Percentiles rank a stretch among this genome's conserved stretches.
Conservation (phyloP, 2,329 filamentous ascomycete genomes). For the Sporothrix brasiliensis region DNA sequence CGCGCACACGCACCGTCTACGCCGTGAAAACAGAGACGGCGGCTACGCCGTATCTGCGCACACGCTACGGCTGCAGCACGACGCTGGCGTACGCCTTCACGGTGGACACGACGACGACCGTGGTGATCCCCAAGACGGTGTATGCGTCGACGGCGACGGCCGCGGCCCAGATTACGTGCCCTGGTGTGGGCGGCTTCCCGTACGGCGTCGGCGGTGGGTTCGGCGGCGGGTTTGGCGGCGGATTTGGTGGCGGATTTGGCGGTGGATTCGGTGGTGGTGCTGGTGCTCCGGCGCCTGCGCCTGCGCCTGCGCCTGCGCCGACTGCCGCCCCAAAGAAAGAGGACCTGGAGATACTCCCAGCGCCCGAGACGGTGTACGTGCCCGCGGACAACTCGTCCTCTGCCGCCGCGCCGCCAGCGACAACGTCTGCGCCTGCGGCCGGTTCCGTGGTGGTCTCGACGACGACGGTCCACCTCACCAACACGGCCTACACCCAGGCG, state of each 20-base stretch:
- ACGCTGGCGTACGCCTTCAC: constrained; percentile 34
- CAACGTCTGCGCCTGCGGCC: not conserved
- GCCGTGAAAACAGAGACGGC: constrained; percentile 33
- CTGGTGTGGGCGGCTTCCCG: constrained; percentile 29
- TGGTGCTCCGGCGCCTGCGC: not conserved
- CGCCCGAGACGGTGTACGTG: constrained; percentile 15
- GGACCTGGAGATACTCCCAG: not conserved
- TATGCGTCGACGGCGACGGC: constrained; percentile 32
- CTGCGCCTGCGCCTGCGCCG: not conserved
- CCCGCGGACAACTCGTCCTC: constrained; percentile 1
- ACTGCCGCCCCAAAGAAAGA: not conserved
- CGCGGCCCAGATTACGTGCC: constrained; percentile 32
- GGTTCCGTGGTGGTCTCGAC: constrained; percentile 38
- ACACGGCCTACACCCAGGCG: constrained; percentile 36
- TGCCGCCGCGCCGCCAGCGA: not conserved
- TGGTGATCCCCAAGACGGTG: constrained; percentile 29
- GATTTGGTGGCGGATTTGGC: not conserved
- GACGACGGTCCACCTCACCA: constrained; percentile 42
- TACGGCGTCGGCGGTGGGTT: constrained; percentile 35
- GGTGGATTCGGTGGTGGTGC: not conserved
- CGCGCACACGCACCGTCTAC: constrained; percentile 35
- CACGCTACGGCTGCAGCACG: constrained; percentile 33
- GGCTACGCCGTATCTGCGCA: constrained; percentile 32
- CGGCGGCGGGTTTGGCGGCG: constrained; percentile 36
- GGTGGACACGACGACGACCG: constrained; percentile 34